Evolutionary conservation across 805 yeast species (phyloP).

Genomic region (Candida cerambycidarum): DNA sequence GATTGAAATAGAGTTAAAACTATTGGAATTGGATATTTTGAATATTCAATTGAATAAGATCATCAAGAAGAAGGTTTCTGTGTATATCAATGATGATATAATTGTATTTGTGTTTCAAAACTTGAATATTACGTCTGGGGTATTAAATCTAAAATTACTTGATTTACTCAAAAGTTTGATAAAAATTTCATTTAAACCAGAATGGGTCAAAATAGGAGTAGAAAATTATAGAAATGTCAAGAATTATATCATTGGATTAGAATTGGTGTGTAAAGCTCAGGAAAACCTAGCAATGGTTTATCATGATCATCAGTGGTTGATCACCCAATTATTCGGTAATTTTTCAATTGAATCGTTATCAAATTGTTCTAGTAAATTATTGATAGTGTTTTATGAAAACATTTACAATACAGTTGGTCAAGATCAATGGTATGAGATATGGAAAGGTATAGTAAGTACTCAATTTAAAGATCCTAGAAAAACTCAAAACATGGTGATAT

Average conservation of each 20-base stretch:
- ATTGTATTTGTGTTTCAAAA: background rate
- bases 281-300: background rate
- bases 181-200: background rate
- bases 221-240: conserved; percentile 8
- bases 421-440: conserved; percentile 48
- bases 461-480: conserved; percentile 16
- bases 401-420: conserved; percentile 23
- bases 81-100: background rate
- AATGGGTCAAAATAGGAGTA: conserved; percentile 1
- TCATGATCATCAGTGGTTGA: conserved; percentile 18
- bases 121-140: conserved; percentile 2
- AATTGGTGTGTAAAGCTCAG: conserved; percentile 7
- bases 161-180: background rate
- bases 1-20: background rate
- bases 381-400: conserved; percentile 32
- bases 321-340: conserved; percentile 41
- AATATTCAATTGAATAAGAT: conserved; percentile 9
- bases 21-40: conserved; percentile 5
- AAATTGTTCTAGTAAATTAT: conserved; percentile 61
- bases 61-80: conserved; percentile 2
- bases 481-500: conserved; percentile 49
- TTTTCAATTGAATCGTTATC: conserved; percentile 64
- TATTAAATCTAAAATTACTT: conserved; percentile 8
- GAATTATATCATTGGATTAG: conserved; percentile 6
- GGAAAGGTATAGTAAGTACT: conserved; percentile 45